Evolutionary conservation across 2,329 filamentous ascomycete genomes (phyloP).

Genomic region (Amphichorda felina): DNA sequence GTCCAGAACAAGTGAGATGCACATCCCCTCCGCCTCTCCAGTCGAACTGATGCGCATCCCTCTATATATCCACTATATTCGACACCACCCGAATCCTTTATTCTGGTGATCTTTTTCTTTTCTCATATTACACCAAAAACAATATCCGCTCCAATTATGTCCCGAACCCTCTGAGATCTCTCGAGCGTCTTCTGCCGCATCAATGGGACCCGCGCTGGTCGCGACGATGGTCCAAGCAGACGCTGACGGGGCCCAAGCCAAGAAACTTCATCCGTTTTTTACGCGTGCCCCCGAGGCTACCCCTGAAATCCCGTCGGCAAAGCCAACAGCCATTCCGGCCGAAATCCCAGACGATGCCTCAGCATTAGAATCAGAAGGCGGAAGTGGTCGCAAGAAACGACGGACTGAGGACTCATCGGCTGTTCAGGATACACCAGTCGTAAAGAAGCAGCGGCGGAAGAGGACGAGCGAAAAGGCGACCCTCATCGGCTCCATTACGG

Average conservation of each 20-base stretch:
- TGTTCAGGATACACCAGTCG: conserved; percentile 9
- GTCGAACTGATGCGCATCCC: too few relatives aligned
- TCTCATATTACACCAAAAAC: too few relatives aligned
- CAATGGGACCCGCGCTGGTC: conserved; percentile 30
- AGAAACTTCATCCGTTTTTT: conserved; percentile 47
- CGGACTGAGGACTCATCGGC: conserved; percentile 21
- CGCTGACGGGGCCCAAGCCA: conserved; percentile 9
- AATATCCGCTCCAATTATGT: too few relatives aligned
- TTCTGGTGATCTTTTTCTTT: too few relatives aligned
- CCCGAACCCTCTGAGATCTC: not conserved
- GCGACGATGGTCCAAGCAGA: conserved; percentile 28
- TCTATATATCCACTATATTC: too few relatives aligned
- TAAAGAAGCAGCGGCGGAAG: conserved; percentile 15
- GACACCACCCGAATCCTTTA: too few relatives aligned
- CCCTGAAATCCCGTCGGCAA: not conserved
- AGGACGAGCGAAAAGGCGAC: conserved; percentile 7
- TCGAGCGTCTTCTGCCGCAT: not conserved
- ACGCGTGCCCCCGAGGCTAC: conserved; percentile 11
- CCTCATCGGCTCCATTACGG: conserved; percentile 6
- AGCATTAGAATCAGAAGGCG: conserved; percentile 13
- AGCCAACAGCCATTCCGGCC: not conserved
- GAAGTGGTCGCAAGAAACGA: conserved; percentile 26
- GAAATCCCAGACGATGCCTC: conserved; percentile 1
- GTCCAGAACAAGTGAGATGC: too few relatives aligned
- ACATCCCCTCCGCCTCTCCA: too few relatives aligned